Conservation (phyloP, 306 rosid species). For the Cicer pinnatifidum region DNA sequence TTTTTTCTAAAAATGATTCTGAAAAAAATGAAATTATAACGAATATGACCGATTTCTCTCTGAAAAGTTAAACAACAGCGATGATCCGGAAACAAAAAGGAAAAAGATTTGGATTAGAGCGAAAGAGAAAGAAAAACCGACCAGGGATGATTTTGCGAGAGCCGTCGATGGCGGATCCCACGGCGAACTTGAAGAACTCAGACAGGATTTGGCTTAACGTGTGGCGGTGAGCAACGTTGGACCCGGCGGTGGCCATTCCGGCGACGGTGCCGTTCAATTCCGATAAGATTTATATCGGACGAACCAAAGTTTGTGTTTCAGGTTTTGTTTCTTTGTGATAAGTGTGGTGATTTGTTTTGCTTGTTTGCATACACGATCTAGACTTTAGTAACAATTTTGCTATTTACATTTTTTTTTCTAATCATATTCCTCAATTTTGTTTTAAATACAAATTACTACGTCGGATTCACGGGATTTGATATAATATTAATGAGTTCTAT, state of each 20-base stretch:
- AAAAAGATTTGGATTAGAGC: neutral
- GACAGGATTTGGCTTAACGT: conserved; percentile 50
- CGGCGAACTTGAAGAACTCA: conserved; percentile 64
- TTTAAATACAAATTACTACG: too few species aligned
- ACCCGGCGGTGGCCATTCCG: conserved; percentile 55
- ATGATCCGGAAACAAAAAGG: neutral
- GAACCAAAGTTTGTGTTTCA: neutral
- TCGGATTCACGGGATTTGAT: too few species aligned
- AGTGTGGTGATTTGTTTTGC: too few species aligned
- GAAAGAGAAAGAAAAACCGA: conserved; percentile 42
- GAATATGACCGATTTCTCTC: neutral
- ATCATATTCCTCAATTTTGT: too few species aligned
- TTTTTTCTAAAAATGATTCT: neutral
- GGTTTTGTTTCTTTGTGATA: too few species aligned
- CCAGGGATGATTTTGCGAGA: conserved; percentile 65
- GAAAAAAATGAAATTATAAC: too few species aligned
- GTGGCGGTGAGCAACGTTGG: conserved; percentile 41
- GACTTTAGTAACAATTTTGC: too few species aligned
- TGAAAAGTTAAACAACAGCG: neutral
- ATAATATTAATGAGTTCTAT: too few species aligned
- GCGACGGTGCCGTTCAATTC: neutral
- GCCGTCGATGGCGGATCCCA: conserved; percentile 60
- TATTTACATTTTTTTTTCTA: too few species aligned
- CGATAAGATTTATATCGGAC: conserved; percentile 10
- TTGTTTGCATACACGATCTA: too few species aligned